These are phyloP conservation scores for Plenodomus tracheiphilus DNA, from an alignment of 2,329 filamentous ascomycete species.

Conservation along the genomic window DNA sequence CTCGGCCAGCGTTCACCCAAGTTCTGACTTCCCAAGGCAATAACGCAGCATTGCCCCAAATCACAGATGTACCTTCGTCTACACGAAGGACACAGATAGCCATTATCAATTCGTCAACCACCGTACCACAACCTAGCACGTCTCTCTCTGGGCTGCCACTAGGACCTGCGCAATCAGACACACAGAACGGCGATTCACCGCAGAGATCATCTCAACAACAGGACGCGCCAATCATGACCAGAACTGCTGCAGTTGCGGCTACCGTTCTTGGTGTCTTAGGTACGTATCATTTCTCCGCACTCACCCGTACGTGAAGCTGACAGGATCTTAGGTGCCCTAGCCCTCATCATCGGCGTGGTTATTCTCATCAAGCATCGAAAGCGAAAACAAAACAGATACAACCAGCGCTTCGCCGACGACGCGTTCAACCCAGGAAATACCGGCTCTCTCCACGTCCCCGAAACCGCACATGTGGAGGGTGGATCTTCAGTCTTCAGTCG, in stretches of 20 bases:
- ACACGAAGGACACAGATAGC: not conserved
- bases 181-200: conserved; percentile 2
- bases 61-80: conserved; percentile 5
- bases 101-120: not conserved
- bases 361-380: conserved; percentile 32
- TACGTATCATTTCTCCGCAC: conserved; percentile 7
- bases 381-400: conserved; percentile 14
- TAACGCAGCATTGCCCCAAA: conserved; percentile 10
- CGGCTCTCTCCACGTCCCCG: conserved; percentile 22
- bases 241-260: conserved; percentile 35
- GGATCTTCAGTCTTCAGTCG: conserved; percentile 15
- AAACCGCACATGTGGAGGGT: conserved; percentile 23
- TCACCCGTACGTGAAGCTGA: not conserved
- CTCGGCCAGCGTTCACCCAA: conserved; percentile 8
- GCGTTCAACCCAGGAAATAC: conserved; percentile 31
- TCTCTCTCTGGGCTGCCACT: not conserved
- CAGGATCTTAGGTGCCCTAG: conserved; percentile 27
- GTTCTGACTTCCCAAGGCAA: conserved; percentile 12
- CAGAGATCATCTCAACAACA: conserved; percentile 1
- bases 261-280: conserved; percentile 38
- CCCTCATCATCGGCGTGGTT: conserved; percentile 25
- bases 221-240: conserved; percentile 25
- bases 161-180: conserved; percentile 7
- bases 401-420: conserved; percentile 26
- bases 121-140: not conserved